A percentile compares a stretch with the other conserved stretches of the same genome.
Evolutionary conservation across 1,284 basidiomycete genomes (phyloP).

Genomic region (Marasmius oreades): DNA sequence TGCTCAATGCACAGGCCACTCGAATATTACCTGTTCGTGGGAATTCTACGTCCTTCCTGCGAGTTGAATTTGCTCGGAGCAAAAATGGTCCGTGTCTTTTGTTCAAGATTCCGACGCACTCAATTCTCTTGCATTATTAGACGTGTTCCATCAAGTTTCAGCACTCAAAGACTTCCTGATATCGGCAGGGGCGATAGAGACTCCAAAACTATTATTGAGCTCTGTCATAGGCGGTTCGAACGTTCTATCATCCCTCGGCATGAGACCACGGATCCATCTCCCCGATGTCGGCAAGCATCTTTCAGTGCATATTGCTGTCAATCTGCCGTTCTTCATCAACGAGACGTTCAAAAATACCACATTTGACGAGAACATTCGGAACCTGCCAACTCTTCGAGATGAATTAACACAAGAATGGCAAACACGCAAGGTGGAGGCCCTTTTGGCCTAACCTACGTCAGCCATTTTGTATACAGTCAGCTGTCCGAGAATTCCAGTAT

Average conservation of each 20-base stretch:
- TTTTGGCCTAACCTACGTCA: neutral
- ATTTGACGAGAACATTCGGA: neutral
- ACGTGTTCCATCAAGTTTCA: neutral
- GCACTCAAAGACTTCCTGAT: neutral
- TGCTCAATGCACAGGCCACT: neutral
- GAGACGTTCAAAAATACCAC: neutral
- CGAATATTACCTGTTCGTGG: neutral
- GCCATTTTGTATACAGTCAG: neutral
- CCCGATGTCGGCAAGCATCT: neutral
- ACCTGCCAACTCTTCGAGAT: neutral
- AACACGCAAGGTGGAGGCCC: neutral
- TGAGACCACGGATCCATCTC: neutral
- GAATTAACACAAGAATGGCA: neutral
- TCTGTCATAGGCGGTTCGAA: neutral
- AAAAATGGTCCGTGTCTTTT: neutral
- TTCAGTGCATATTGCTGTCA: neutral
- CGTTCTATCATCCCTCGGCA: neutral
- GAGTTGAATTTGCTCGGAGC: neutral
- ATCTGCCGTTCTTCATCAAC: neutral
- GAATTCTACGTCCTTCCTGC: neutral
- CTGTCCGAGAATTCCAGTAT: neutral
- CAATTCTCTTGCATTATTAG: neutral
- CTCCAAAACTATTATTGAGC: neutral
- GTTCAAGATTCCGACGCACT: neutral
- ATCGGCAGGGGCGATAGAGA: neutral